Base-by-base conservation (phyloP, 163 green algal species). In the Prototheca cutis region DNA sequence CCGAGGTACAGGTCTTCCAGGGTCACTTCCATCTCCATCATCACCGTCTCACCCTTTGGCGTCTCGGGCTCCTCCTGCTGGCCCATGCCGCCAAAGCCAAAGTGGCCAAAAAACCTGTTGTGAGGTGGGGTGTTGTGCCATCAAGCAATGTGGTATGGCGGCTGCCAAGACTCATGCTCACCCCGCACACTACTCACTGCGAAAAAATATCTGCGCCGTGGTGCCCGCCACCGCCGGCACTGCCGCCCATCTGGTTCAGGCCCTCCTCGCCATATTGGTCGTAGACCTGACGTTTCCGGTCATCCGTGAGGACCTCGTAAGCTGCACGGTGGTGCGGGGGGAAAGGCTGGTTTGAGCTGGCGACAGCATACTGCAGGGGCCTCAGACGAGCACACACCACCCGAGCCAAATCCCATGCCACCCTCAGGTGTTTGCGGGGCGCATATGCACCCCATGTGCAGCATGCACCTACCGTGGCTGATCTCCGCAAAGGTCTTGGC, bases 401-500 rank as follows among this genome's bases (percentile, higher is more conserved):
- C 8, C 19, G 40, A 3, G 34, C 32, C 42, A 48, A 6, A 31
- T 6, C 8, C 28, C 4, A 48, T 27, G 34, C 52, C 32, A 53
- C n/a, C n/a, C n/a, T n/a, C n/a, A n/a, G n/a, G n/a, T n/a, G n/a
- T n/a, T n/a, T n/a, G n/a, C n/a, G n/a, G n/a, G n/a, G n/a, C n/a
- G n/a, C n/a, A n/a, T n/a, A n/a, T n/a, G n/a, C n/a, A n/a, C n/a
- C n/a, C n/a, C n/a, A 32, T 21, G 31, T 53, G 15, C 56, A 52
- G 19, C 15, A 15, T 31, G 2, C 32, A 57, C 51, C 1, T 47
- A 82, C 62, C 90, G 59, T 90, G 81, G 59, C 80, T 88, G 47
- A 99, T 95, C 28, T 99, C 91, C 28, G 87, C 75, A 72, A 99
- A 98, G 60, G 87, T 90, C 25, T 90, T 85, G 4, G 76, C 83